Evolutionary conservation across 306 rosid genomes (phyloP).

Genomic region (Cucumis cinereus): DNA sequence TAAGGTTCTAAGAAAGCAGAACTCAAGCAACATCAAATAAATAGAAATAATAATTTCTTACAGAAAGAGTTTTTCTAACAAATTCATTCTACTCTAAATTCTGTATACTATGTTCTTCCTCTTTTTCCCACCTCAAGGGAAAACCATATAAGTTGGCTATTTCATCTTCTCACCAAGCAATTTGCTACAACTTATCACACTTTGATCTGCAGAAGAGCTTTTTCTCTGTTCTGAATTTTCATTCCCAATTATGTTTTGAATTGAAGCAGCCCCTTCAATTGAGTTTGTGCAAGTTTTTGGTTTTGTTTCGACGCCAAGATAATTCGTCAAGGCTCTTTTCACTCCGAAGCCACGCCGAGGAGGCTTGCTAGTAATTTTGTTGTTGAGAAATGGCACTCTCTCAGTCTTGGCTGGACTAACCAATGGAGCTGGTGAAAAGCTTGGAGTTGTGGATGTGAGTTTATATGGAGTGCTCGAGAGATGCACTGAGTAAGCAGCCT

Average conservation of each 20-base stretch:
- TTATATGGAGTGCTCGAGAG: conserved; percentile 68
- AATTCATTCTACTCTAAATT: background rate
- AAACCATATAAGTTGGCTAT: background rate
- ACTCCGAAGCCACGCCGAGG: conserved; percentile 71
- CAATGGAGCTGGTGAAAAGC: conserved; percentile 46
- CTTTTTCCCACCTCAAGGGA: background rate
- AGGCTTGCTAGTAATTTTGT: conserved; percentile 27
- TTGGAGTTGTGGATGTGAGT: conserved; percentile 31
- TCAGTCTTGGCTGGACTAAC: conserved; percentile 81
- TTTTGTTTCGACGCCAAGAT: conserved; percentile 77
- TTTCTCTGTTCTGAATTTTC: conserved; percentile 15
- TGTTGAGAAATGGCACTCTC: conserved; percentile 63
- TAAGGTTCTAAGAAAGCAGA: conserved; percentile 8
- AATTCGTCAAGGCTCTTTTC: conserved; percentile 73
- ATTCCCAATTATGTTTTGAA: conserved; percentile 6
- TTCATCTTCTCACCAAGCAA: conserved; percentile 4
- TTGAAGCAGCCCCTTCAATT: conserved; percentile 27
- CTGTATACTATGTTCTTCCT: background rate
- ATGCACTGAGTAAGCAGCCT: conserved; percentile 44
- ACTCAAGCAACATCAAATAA: conserved; percentile 2
- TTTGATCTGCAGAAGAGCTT: conserved; percentile 19
- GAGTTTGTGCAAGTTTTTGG: conserved; percentile 44
- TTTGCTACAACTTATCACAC: conserved; percentile 10
- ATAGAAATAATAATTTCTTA: background rate
- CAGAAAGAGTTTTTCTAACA: conserved; percentile 1